These are phyloP conservation scores for Lipomyces sp. DNA, from an alignment of 805 yeast genomes.

Conservation along the genomic window DNA sequence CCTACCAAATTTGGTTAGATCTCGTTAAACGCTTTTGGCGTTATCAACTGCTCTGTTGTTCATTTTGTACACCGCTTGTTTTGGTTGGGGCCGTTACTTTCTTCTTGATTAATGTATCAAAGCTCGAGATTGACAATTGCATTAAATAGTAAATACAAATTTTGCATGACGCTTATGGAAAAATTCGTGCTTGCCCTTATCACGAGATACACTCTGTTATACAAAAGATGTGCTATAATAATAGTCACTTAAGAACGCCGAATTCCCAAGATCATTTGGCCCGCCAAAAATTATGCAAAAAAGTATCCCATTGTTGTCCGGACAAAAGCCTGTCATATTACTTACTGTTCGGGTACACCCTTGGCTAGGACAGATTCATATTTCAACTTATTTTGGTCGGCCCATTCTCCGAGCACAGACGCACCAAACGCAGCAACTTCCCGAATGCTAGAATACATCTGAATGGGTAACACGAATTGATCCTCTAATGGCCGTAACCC, in stretches of 20 bases:
- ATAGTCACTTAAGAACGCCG: no score
- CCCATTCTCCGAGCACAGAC: constrained; percentile 48
- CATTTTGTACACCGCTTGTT: not conserved
- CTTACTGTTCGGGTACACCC: constrained; percentile 8
- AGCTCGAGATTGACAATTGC: no score
- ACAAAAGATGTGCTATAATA: no score
- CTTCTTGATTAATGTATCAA: no score
- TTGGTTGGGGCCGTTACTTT: no score
- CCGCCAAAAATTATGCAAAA: no score
- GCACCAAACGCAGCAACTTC: constrained; percentile 51
- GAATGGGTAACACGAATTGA: constrained; percentile 47
- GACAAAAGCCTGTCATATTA: not conserved
- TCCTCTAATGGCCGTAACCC: constrained; percentile 45
- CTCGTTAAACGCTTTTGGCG: not conserved
- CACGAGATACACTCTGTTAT: no score
- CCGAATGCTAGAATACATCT: constrained; percentile 46
- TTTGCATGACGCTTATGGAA: no score
- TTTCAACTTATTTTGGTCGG: constrained; percentile 20
- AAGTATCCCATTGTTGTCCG: no score
- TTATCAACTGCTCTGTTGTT: not conserved
- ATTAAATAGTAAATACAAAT: no score
- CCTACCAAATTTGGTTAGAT: not conserved
- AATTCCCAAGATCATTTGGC: no score
- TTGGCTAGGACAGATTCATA: constrained; percentile 56
- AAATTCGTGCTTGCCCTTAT: no score